These are phyloP conservation scores for Suillus spraguei DNA, from an alignment of 768 basidiomycete genomes.

Conservation along the genomic window DNA sequence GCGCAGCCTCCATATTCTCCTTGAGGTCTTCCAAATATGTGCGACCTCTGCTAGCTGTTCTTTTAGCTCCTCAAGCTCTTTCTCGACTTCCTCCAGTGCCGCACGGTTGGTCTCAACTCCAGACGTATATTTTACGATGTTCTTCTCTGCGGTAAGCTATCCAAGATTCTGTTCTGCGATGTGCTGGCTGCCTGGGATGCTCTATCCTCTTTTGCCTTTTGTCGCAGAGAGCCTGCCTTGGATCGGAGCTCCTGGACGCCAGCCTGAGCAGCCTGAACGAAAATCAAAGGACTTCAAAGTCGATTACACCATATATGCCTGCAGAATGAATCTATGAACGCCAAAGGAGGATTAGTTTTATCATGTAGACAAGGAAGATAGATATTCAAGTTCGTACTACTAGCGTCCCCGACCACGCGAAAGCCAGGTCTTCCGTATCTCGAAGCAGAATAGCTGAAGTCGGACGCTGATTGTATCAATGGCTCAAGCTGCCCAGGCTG, in stretches of 20 bases:
- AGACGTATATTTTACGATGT: conserved; percentile 64
- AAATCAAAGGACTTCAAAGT: conserved; percentile 3
- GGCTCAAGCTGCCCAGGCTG: too few relatives aligned
- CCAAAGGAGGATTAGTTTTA: too few relatives aligned
- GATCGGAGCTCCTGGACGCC: conserved; percentile 48
- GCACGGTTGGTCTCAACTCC: conserved; percentile 55
- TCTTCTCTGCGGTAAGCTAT: conserved; percentile 90
- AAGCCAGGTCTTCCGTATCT: too few relatives aligned
- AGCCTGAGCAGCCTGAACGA: conserved; percentile 37
- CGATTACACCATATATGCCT: neutral
- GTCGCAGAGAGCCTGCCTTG: conserved; percentile 66
- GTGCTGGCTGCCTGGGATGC: conserved; percentile 83
- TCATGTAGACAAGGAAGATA: too few relatives aligned
- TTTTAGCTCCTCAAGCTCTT: conserved; percentile 65
- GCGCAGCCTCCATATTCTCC: conserved; percentile 73
- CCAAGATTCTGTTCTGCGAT: conserved; percentile 84
- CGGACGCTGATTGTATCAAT: too few relatives aligned
- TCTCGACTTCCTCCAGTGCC: conserved; percentile 62
- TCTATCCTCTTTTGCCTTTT: conserved; percentile 86
- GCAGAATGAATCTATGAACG: too few relatives aligned
- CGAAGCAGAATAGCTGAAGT: too few relatives aligned
- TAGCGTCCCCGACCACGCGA: too few relatives aligned
- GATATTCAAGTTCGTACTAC: too few relatives aligned
- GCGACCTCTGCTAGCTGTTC: conserved; percentile 59
- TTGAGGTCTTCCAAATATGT: conserved; percentile 63